phyloP scores from a whole-genome alignment of 345 rosid species.

The Aurinia saxatilis region DNA sequence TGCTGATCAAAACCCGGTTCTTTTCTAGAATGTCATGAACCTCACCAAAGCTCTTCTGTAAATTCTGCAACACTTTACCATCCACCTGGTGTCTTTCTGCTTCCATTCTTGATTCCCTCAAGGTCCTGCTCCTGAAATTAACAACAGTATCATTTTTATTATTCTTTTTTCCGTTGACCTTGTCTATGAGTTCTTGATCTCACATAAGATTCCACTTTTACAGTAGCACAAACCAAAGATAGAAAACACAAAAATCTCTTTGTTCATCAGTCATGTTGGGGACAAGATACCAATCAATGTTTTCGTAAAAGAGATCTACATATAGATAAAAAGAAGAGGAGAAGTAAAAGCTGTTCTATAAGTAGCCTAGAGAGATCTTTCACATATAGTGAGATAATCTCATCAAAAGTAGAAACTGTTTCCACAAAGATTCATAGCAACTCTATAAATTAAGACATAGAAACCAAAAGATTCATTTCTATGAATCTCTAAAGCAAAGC shows the following conservation, averaged over 20 bases:
- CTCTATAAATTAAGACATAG: background rate
- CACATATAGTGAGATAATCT: constrained; percentile 7
- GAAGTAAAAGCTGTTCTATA: constrained; percentile 3
- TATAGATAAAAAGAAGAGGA: background rate
- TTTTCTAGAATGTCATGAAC: constrained; percentile 81
- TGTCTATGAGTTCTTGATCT: constrained; percentile 16
- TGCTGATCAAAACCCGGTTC: constrained; percentile 69
- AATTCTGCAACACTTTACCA: constrained; percentile 55
- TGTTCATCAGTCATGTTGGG: background rate
- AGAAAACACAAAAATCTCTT: background rate
- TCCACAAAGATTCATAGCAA: constrained; percentile 6
- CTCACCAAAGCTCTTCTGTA: constrained; percentile 71
- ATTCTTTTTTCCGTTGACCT: constrained; percentile 18
- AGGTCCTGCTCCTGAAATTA: background rate
- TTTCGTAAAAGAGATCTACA: constrained; percentile 19
- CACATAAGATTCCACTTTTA: constrained; percentile 10
- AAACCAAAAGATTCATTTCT: constrained; percentile 20
- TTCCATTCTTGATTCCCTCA: constrained; percentile 49
- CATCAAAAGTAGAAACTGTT: constrained; percentile 13
- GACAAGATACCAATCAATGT: constrained; percentile 12
- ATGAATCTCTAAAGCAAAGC: background rate
- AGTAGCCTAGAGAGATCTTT: constrained; percentile 7
- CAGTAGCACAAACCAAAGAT: constrained; percentile 1
- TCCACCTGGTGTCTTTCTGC: constrained; percentile 63
- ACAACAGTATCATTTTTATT: background rate